Base-by-base conservation (phyloP, 805 yeast genomes). In the Candida pseudofarinosa region DNA sequence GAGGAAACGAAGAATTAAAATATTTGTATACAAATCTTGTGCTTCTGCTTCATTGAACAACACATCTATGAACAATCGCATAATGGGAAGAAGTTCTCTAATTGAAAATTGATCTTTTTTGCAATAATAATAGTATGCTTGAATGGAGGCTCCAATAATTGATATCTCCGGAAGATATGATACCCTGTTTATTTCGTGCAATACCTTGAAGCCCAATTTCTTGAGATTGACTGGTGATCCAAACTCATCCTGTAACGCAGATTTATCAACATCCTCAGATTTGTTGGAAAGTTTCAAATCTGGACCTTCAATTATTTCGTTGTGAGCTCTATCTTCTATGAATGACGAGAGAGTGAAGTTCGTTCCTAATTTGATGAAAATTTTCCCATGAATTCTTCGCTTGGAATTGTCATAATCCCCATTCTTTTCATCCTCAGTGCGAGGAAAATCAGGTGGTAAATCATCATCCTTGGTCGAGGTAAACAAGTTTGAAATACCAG, bases 161-260 rank as follows among this genome's bases (percentile, higher is more conserved):
- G 81, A 67, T 13, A 80, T 64, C 28, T 80, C 80, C 56, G 81
- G 80, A 26, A 80, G 60, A 37, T 67, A 76, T 5, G 78, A 65
- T 4, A 67, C 71, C 10, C 60, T 56, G 56, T 80, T 80, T 49
- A 79, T 67, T 37, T 78, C 80, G 38, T 72, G 76, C 35, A 79
- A 62, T 15, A 77, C 65, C 46, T 68, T 66, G 59, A 78, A 80
- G 2, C 83, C 85, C 23, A 79, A 59, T 33, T 78, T 63, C 47
- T 80, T 71, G 44, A 80, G 53, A 47, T 62, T 60, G 18, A 60
- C 54, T 13, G 46, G 44, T 16, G 48, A 37, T 26, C 56, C 57
- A 3, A 40, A 19, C 15, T 23, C 28, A 23, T 10, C 10, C 6
- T 7, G 28, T 6, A 10, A 23, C 10, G 10, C 10, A 7, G 6